phyloP scores from a whole-genome alignment of 371 early-diverging fungal genomes.

The Mortierella sp. region DNA sequence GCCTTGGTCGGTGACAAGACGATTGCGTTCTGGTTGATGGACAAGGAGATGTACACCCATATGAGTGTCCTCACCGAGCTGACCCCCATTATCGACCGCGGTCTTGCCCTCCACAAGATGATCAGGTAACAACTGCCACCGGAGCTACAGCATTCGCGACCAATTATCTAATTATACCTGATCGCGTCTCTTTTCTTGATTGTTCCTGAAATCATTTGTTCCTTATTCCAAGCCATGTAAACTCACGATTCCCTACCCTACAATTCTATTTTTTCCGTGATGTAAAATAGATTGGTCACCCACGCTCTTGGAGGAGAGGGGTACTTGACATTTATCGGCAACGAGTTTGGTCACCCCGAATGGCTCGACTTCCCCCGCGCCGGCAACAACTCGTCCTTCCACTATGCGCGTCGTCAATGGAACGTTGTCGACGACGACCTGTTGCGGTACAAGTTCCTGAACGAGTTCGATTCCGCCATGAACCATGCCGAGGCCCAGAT shows the following conservation, averaged over 20 bases:
- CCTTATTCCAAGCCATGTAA: background rate
- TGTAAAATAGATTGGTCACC: constrained; percentile 73
- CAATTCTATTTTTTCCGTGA: background rate
- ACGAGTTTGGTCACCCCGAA: constrained; percentile 98
- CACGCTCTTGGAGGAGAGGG: constrained; percentile 95
- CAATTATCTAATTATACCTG: background rate
- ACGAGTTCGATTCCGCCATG: constrained; percentile 92
- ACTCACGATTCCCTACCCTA: background rate
- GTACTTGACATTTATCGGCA: constrained; percentile 96
- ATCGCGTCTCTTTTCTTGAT: background rate
- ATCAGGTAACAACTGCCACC: constrained; percentile 69
- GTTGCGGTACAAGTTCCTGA: constrained; percentile 92
- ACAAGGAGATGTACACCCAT: constrained; percentile 96
- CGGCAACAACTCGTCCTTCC: constrained; percentile 93
- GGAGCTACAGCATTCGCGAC: background rate
- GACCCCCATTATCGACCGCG: constrained; percentile 95
- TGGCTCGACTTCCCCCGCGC: constrained; percentile 98
- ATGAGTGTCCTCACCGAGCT: constrained; percentile 88
- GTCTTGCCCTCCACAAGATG: constrained; percentile 95
- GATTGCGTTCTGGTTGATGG: constrained; percentile 98
- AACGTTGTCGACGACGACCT: constrained; percentile 88
- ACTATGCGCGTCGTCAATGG: constrained; percentile 96
- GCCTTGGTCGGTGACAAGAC: constrained; percentile 98
- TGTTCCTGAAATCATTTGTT: background rate
- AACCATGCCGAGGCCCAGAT: constrained; percentile 76